phyloP scores from a whole-genome alignment of 1,284 basidiomycete genomes.

The Leccinum cinnamomeum region DNA sequence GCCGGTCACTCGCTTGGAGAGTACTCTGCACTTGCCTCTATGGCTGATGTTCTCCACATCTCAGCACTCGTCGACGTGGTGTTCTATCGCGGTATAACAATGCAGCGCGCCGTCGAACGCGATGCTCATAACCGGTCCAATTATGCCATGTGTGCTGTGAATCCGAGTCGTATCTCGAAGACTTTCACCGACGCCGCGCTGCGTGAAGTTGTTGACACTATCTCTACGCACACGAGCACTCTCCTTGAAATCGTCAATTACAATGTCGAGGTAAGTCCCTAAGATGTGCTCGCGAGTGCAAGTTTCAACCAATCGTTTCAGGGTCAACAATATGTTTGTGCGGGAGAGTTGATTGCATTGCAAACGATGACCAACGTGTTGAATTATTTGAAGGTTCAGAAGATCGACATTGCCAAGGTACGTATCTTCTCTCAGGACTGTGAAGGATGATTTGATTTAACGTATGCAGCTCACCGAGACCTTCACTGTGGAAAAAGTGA shows the following conservation, averaged over 20 bases:
- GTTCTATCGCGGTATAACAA: constrained; percentile 99
- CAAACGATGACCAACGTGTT: constrained; percentile 95
- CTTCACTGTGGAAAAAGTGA: constrained; percentile 84
- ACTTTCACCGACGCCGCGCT: constrained; percentile 92
- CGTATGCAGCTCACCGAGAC: constrained; percentile 74
- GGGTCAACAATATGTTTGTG: constrained; percentile 98
- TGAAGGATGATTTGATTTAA: constrained; percentile 5
- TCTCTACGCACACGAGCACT: constrained; percentile 73
- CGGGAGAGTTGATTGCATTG: constrained; percentile 91
- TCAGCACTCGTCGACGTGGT: constrained; percentile 97
- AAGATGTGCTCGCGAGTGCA: not conserved
- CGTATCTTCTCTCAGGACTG: constrained; percentile 4
- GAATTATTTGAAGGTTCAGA: constrained; percentile 96
- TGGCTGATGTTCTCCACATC: constrained; percentile 94
- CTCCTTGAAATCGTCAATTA: constrained; percentile 97
- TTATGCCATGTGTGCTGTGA: constrained; percentile 99
- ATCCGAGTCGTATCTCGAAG: constrained; percentile 92
- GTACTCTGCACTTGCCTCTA: constrained; percentile 96
- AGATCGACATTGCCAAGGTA: constrained; percentile 94
- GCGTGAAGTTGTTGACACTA: constrained; percentile 92
- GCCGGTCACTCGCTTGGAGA: constrained; percentile 98
- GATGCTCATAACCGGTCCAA: constrained; percentile 91
- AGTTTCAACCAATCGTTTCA: constrained; percentile 31
- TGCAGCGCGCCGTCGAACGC: constrained; percentile 97
- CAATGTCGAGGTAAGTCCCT: constrained; percentile 82